Evolutionary conservation across 2,329 filamentous ascomycete genomes (phyloP).

Genomic region (Myriosclerotinia duriaeana): DNA sequence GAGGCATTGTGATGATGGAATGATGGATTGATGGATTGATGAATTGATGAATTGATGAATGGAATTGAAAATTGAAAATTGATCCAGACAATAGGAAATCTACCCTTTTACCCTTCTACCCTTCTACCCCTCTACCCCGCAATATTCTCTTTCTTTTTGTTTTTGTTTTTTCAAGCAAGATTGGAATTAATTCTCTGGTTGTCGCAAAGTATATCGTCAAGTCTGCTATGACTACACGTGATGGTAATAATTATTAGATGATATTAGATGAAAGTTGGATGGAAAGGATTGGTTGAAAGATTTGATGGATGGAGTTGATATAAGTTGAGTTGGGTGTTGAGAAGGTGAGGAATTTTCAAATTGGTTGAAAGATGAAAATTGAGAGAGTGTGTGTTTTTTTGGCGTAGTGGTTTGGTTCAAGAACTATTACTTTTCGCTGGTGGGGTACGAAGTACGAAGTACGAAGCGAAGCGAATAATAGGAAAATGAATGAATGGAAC

Average conservation of each 20-base stretch:
- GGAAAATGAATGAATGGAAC: no score
- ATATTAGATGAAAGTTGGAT: not conserved
- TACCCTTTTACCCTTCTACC: slow-evolving; percentile 25
- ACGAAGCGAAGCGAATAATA: no score
- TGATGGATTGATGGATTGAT: slow-evolving; percentile 8
- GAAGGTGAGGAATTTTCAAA: not conserved
- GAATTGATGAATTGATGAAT: not conserved
- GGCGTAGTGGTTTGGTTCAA: slow-evolving; percentile 14
- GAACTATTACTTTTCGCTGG: not conserved
- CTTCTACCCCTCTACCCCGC: slow-evolving; percentile 26
- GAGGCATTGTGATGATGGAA: slow-evolving; percentile 1
- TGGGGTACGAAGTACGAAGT: slow-evolving; percentile 6
- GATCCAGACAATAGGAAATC: not conserved
- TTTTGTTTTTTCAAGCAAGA: not conserved
- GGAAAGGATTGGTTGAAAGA: slow-evolving; percentile 15
- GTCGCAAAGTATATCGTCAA: not conserved
- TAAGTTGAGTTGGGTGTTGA: slow-evolving; percentile 10
- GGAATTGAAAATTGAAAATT: not conserved
- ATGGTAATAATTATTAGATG: slow-evolving; percentile 11
- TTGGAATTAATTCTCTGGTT: not conserved
- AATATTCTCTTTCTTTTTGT: not conserved
- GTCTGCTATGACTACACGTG: slow-evolving; percentile 14
- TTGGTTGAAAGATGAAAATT: not conserved
- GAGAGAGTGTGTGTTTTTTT: not conserved
- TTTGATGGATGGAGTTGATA: not conserved